Conservation (phyloP, 192 early-diverging fungal species). For the Lobosporangium transversale region DNA sequence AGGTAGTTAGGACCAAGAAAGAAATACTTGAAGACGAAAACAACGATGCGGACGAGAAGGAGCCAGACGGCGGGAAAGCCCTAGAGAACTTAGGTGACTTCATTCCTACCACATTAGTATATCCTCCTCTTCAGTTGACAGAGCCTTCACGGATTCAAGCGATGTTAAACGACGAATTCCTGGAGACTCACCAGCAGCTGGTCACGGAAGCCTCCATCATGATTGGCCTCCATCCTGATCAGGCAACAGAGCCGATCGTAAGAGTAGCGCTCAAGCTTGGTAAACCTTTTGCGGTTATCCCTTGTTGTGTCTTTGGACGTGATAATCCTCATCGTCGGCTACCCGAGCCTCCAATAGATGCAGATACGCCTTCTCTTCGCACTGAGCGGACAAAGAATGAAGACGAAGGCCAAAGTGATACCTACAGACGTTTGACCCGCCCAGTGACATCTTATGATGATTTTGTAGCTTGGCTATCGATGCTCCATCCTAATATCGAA, state of each 20-base stretch:
- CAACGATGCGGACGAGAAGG: constrained; percentile 27
- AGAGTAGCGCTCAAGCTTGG: constrained; percentile 53
- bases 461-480: constrained; percentile 44
- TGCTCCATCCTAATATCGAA: constrained; percentile 33
- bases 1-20: too few species aligned
- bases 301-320: constrained; percentile 68
- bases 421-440: constrained; percentile 17
- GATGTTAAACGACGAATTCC: constrained; percentile 51
- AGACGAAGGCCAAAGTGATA: not conserved
- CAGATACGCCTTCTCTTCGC: too few species aligned
- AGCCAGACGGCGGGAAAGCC: constrained; percentile 14
- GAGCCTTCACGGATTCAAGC: constrained; percentile 40
- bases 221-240: constrained; percentile 67
- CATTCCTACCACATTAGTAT: constrained; percentile 20
- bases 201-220: constrained; percentile 55
- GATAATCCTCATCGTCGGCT: constrained; percentile 60
- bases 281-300: constrained; percentile 67
- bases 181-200: constrained; percentile 23
- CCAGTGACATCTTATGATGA: constrained; percentile 45
- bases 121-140: constrained; percentile 29
- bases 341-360: not conserved
- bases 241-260: constrained; percentile 70
- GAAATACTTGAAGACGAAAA: not conserved
- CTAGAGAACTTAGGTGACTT: constrained; percentile 11
- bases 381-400: not conserved